These are phyloP conservation scores for Zasmidium cellare DNA, from an alignment of 2,329 filamentous ascomycete species.

Conservation along the genomic window DNA sequence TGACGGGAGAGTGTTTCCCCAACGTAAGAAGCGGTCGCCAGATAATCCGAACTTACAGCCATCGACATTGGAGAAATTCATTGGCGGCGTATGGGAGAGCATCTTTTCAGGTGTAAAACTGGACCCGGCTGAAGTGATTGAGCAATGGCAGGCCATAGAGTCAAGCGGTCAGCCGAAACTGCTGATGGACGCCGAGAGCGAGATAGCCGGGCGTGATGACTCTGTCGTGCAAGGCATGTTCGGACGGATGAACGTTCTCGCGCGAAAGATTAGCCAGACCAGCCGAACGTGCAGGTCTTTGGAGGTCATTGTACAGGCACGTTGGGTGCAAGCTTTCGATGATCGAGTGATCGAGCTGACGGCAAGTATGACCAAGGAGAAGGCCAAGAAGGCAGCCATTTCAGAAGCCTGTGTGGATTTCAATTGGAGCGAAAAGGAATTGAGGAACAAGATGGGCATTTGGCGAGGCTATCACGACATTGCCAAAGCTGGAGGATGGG, in stretches of 20 bases:
- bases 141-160: slow-evolving; percentile 36
- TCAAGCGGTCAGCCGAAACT: slow-evolving; percentile 29
- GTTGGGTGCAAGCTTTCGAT: slow-evolving; percentile 58
- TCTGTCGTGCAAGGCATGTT: slow-evolving; percentile 33
- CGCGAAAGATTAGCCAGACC: slow-evolving; percentile 49
- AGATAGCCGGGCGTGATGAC: slow-evolving; percentile 19
- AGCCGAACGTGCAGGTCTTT: slow-evolving; percentile 56
- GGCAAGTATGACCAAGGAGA: slow-evolving; percentile 31
- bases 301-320: slow-evolving; percentile 60
- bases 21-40: slow-evolving; percentile 29
- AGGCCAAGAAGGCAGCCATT: slow-evolving; percentile 54
- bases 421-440: slow-evolving; percentile 58
- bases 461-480: slow-evolving; percentile 63
- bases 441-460: slow-evolving; percentile 55
- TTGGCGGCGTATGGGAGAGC: slow-evolving; percentile 53
- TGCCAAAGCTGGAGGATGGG: slow-evolving; percentile 58
- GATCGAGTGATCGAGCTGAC: slow-evolving; percentile 49
- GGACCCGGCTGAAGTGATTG: slow-evolving; percentile 39
- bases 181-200: slow-evolving; percentile 24
- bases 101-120: slow-evolving; percentile 45
- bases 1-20: slow-evolving; percentile 25
- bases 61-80: slow-evolving; percentile 50
- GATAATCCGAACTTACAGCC: slow-evolving; percentile 47
- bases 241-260: slow-evolving; percentile 45
- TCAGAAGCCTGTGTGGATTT: slow-evolving; percentile 57